Evolutionary conservation across 2,329 filamentous ascomycete genomes (phyloP).

Genomic region (Amauroascus verrucosus): DNA sequence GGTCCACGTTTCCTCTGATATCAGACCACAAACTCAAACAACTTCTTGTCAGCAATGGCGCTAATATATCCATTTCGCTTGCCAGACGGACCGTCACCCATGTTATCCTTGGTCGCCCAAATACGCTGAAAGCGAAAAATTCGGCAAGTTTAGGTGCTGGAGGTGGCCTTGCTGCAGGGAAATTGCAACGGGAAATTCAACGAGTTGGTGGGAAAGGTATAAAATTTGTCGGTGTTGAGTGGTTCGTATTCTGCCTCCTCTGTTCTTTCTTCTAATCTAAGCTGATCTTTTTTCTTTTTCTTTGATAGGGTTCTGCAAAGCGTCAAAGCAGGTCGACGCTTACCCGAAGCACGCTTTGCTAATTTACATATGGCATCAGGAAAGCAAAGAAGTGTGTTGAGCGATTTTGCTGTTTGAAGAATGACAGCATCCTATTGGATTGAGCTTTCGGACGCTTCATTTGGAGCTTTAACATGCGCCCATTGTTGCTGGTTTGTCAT

Average conservation of each 20-base stretch:
- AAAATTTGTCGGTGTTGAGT: constrained; percentile 72
- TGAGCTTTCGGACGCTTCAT: background rate
- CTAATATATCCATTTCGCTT: constrained; percentile 57
- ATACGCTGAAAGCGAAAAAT: constrained; percentile 30
- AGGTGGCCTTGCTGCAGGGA: constrained; percentile 64
- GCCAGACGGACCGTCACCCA: constrained; percentile 70
- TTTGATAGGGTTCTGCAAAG: constrained; percentile 66
- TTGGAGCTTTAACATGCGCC: too few species aligned
- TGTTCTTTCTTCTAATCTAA: background rate
- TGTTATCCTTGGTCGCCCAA: constrained; percentile 62
- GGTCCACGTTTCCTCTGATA: constrained; percentile 67
- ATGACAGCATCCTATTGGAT: background rate
- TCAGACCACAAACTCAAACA: constrained; percentile 82
- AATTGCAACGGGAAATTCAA: constrained; percentile 70
- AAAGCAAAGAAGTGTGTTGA: constrained; percentile 56
- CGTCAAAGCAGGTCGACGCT: constrained; percentile 60
- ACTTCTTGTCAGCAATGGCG: constrained; percentile 64
- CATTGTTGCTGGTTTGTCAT: too few species aligned
- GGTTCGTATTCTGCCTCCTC: constrained; percentile 41
- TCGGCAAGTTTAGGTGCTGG: constrained; percentile 61
- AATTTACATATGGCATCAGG: constrained; percentile 51
- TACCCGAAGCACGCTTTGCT: constrained; percentile 64
- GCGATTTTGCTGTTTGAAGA: constrained; percentile 32
- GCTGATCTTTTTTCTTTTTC: constrained; percentile 14
- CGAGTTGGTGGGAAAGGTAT: constrained; percentile 57